Evolutionary conservation across 148 eudicot species (phyloP).

Genomic region (Drosera capensis): DNA sequence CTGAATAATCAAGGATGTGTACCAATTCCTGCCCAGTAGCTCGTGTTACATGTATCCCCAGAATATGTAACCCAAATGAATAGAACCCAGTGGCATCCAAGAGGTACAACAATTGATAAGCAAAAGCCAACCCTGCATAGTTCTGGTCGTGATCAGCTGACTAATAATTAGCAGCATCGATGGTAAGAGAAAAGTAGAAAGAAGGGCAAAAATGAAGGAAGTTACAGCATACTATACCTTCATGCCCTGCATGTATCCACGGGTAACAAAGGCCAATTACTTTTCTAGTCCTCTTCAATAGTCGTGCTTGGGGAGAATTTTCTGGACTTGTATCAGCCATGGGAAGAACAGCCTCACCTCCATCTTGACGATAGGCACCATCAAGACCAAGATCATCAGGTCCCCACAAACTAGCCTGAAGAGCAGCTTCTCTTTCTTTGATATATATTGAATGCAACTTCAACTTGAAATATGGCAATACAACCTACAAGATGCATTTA

Average conservation of each 20-base stretch:
- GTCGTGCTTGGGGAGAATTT: slow-evolving; percentile 33
- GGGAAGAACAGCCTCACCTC: slow-evolving; percentile 36
- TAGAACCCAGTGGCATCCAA: slow-evolving; percentile 98
- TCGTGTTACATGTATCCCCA: slow-evolving; percentile 91
- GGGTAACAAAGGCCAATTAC: slow-evolving; percentile 77
- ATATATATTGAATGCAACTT: slow-evolving; percentile 75
- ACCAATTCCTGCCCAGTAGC: slow-evolving; percentile 99
- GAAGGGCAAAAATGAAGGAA: not conserved
- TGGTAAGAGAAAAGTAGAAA: no score
- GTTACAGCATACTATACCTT: slow-evolving; percentile 31
- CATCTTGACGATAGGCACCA: slow-evolving; percentile 34
- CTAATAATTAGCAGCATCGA: no score
- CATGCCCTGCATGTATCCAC: slow-evolving; percentile 84
- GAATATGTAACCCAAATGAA: slow-evolving; percentile 80
- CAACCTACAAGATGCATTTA: slow-evolving; percentile 18
- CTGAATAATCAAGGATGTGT: slow-evolving; percentile 11
- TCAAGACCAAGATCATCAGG: slow-evolving; percentile 46
- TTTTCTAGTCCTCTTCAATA: slow-evolving; percentile 43
- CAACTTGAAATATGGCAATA: slow-evolving; percentile 86
- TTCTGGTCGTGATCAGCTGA: not conserved
- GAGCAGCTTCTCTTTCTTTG: slow-evolving; percentile 84
- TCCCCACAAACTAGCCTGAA: slow-evolving; percentile 95
- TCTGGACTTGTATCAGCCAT: slow-evolving; percentile 32
- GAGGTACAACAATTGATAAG: slow-evolving; percentile 85
- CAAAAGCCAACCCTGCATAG: slow-evolving; percentile 71